These are phyloP conservation scores for Juglanconis juglandina DNA, from an alignment of 2,329 filamentous ascomycete species.

Conservation along the genomic window DNA sequence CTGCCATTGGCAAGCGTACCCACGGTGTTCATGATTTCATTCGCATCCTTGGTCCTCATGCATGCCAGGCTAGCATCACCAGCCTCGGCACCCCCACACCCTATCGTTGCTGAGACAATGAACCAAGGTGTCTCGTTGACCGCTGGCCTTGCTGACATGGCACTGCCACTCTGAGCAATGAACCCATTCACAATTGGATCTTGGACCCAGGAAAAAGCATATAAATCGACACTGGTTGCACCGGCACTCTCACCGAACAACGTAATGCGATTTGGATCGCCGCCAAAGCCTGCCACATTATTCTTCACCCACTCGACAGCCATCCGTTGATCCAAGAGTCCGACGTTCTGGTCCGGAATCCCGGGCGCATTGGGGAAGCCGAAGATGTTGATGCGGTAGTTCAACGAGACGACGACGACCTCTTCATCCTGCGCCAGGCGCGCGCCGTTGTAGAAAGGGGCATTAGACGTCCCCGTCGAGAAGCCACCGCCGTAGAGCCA, in stretches of 20 bases:
- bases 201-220: background rate
- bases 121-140: background rate
- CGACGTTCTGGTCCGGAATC: conserved; percentile 18
- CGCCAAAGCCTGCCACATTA: conserved; percentile 21
- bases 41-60: conserved; percentile 6
- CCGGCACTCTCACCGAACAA: conserved; percentile 14
- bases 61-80: background rate
- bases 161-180: conserved; percentile 3
- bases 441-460: conserved; percentile 1
- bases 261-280: conserved; percentile 20
- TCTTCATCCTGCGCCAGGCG: conserved; percentile 3
- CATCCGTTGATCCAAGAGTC: conserved; percentile 20
- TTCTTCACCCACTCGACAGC: conserved; percentile 22
- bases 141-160: background rate
- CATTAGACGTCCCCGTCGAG: background rate
- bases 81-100: conserved; percentile 8
- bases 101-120: background rate
- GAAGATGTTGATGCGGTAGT: conserved; percentile 12
- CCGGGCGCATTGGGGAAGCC: conserved; percentile 8
- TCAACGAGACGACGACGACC: conserved; percentile 3
- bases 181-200: conserved; percentile 9
- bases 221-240: background rate
- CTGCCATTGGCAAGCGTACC: background rate
- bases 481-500: conserved; percentile 11
- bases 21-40: background rate